A percentile compares a stretch with the other conserved stretches of the same genome.
Evolutionary conservation across 129 eudicot species (phyloP).

Genomic region (Calendula officinalis): DNA sequence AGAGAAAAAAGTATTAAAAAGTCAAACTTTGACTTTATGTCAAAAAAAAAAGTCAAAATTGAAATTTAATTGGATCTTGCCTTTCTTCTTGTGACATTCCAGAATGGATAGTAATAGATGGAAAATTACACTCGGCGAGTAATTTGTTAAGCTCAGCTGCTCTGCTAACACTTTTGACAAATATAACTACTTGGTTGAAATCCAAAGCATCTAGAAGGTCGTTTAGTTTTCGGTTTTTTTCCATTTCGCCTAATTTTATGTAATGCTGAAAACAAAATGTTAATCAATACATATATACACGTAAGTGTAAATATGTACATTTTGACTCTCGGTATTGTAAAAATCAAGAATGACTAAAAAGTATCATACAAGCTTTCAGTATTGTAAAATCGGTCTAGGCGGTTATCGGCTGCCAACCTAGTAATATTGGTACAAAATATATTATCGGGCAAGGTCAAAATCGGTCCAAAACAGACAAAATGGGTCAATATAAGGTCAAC

Average conservation of each 20-base stretch:
- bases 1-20: background rate
- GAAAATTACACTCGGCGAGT: conserved; percentile 88
- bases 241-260: conserved; percentile 81
- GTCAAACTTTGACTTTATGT: background rate
- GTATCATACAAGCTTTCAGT: too few species aligned
- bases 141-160: conserved; percentile 91
- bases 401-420: too few species aligned
- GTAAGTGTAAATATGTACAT: background rate
- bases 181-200: conserved; percentile 91
- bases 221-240: conserved; percentile 88
- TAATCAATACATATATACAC: background rate
- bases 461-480: too few species aligned
- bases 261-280: conserved; percentile 56
- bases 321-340: too few species aligned
- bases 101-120: conserved; percentile 91
- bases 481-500: too few species aligned
- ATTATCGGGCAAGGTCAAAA: too few species aligned
- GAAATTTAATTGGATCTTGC: conserved; percentile 20
- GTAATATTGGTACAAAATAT: too few species aligned
- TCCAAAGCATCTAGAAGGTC: conserved; percentile 93
- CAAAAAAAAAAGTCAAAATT: background rate
- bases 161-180: conserved; percentile 89
- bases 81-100: conserved; percentile 99
- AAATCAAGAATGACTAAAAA: too few species aligned
- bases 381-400: too few species aligned